phyloP scores from a whole-genome alignment of 2,329 filamentous ascomycete genomes.

The Fusarium anthophilum region DNA sequence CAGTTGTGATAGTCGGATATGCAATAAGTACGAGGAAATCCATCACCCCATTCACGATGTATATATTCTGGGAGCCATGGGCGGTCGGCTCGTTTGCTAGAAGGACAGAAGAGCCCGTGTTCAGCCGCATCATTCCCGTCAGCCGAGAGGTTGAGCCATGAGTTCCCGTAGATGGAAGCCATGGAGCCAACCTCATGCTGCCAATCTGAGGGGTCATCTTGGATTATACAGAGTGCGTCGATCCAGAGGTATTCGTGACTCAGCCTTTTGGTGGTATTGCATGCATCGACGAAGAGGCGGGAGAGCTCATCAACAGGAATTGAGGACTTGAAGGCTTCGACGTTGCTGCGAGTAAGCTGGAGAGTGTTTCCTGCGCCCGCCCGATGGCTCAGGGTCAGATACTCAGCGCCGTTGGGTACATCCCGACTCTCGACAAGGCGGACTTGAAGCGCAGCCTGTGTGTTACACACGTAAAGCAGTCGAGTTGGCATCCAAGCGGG shows the following conservation, averaged over 20 bases:
- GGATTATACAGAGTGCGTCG: conserved; percentile 25
- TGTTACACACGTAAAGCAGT: background rate
- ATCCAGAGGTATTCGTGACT: conserved; percentile 27
- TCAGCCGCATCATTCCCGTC: background rate
- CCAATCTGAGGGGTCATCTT: conserved; percentile 25
- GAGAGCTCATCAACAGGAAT: background rate
- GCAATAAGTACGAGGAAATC: background rate
- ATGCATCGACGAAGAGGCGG: conserved; percentile 8
- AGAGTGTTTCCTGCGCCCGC: background rate
- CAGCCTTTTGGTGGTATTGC: background rate
- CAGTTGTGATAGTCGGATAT: conserved; percentile 3
- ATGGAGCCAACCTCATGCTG: background rate
- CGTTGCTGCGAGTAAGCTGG: background rate
- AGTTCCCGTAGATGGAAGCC: background rate
- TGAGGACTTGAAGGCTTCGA: background rate
- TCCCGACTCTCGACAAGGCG: background rate
- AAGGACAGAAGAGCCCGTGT: background rate
- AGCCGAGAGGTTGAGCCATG: conserved; percentile 9
- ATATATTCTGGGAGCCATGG: conserved; percentile 2
- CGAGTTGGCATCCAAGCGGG: conserved; percentile 1
- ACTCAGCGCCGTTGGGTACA: background rate
- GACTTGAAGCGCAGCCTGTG: background rate
- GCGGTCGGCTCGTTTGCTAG: background rate
- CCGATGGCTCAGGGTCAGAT: conserved; percentile 11
- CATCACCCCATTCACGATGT: background rate